These are phyloP conservation scores for Tremellales sp. DNA, from an alignment of 1,284 basidiomycete species.

Conservation along the genomic window DNA sequence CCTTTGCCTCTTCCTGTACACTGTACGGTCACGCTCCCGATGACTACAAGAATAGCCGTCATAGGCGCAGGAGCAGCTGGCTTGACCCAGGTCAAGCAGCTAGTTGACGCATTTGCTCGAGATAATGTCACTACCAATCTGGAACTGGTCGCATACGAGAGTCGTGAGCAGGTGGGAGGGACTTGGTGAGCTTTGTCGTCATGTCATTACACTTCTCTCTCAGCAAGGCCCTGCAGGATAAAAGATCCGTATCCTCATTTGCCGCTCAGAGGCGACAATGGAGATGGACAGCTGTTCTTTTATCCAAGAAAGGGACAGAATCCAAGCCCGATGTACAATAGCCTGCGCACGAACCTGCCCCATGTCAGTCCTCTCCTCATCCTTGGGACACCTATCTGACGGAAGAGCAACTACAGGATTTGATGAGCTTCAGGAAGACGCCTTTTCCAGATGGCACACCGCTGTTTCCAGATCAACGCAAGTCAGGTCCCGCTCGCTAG, in stretches of 20 bases:
- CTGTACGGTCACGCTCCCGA: neutral
- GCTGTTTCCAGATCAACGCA: slow-evolving; percentile 27
- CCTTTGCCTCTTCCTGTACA: neutral
- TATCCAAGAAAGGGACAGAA: slow-evolving; percentile 21
- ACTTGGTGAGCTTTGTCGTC: slow-evolving; percentile 45
- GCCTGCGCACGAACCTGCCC: slow-evolving; percentile 47
- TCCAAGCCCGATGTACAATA: slow-evolving; percentile 45
- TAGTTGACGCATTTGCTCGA: slow-evolving; percentile 33
- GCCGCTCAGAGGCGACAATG: neutral
- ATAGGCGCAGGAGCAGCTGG: slow-evolving; percentile 51
- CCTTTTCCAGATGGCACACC: slow-evolving; percentile 20
- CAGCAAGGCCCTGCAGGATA: slow-evolving; percentile 11
- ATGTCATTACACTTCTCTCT: no score
- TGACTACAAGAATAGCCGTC: slow-evolving; percentile 40
- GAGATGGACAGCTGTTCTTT: slow-evolving; percentile 16
- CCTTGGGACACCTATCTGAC: no score
- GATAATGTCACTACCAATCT: slow-evolving; percentile 12
- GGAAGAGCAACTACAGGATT: slow-evolving; percentile 22
- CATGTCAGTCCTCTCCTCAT: slow-evolving; percentile 28
- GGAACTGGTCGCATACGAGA: slow-evolving; percentile 32
- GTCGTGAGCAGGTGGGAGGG: slow-evolving; percentile 36
- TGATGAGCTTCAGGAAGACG: slow-evolving; percentile 30
- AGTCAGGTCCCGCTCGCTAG: no score
- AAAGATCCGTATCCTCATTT: neutral
- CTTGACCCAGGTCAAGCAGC: slow-evolving; percentile 46